Percentiles rank a stretch among this genome's conserved stretches.
Conservation (phyloP, 2,329 filamentous ascomycete species). For the Aspergillus tamarii region DNA sequence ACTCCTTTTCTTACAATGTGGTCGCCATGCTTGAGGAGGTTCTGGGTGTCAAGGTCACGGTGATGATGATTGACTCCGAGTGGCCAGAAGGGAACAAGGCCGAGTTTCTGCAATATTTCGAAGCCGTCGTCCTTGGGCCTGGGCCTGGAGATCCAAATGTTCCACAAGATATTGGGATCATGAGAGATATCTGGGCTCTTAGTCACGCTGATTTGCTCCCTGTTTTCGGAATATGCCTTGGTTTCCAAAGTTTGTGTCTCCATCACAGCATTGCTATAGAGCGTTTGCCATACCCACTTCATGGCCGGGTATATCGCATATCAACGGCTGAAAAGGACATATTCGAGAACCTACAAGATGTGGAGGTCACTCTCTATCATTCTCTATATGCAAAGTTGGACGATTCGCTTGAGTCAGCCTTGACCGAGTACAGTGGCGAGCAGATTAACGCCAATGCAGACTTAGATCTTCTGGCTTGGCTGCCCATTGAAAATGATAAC, state of each 20-base stretch:
- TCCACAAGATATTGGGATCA: slow-evolving; percentile 78
- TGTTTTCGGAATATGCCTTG: slow-evolving; percentile 84
- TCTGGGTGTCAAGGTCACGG: slow-evolving; percentile 68
- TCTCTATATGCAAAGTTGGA: slow-evolving; percentile 56
- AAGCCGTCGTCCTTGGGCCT: slow-evolving; percentile 87
- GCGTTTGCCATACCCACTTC: slow-evolving; percentile 71
- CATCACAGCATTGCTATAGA: slow-evolving; percentile 69
- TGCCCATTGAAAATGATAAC: slow-evolving; percentile 46
- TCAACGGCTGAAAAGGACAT: slow-evolving; percentile 64
- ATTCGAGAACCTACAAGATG: slow-evolving; percentile 62
- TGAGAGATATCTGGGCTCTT: slow-evolving; percentile 74
- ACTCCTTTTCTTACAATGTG: slow-evolving; percentile 97
- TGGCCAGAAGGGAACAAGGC: slow-evolving; percentile 48
- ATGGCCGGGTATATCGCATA: slow-evolving; percentile 77
- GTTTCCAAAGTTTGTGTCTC: slow-evolving; percentile 79
- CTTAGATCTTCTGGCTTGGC: slow-evolving; percentile 65
- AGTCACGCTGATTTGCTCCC: slow-evolving; percentile 65
- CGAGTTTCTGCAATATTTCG: slow-evolving; percentile 63
- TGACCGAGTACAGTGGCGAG: neutral
- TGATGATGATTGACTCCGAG: slow-evolving; percentile 70
- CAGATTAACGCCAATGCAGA: slow-evolving; percentile 22
- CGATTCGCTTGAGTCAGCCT: slow-evolving; percentile 26
- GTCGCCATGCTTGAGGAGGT: slow-evolving; percentile 75
- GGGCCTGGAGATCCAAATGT: slow-evolving; percentile 81
- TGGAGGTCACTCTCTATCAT: slow-evolving; percentile 79